A percentile compares a stretch with the other conserved stretches of the same genome.
phyloP scores from a whole-genome alignment of 1,139 yeast genomes.

The Geotrichum aggregatum region DNA sequence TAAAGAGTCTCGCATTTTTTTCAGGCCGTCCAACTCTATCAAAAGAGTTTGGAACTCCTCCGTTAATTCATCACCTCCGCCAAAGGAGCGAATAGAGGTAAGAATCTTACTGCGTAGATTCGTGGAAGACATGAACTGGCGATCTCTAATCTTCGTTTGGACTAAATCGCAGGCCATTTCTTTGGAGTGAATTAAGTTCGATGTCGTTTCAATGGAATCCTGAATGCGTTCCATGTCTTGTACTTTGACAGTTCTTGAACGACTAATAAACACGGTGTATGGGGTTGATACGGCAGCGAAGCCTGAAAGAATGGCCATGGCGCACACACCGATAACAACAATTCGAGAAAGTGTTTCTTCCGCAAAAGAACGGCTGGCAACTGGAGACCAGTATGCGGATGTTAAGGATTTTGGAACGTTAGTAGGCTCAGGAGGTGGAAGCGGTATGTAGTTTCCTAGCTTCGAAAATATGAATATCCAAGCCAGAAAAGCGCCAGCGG shows the following conservation, averaged over 20 bases:
- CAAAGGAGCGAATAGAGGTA: constrained; percentile 26
- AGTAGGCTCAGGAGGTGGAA: constrained; percentile 25
- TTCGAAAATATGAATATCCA: constrained; percentile 36
- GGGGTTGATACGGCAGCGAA: constrained; percentile 73
- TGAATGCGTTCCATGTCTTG: constrained; percentile 38
- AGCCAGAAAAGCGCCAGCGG: constrained; percentile 26
- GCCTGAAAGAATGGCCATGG: constrained; percentile 69
- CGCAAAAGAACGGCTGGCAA: constrained; percentile 33
- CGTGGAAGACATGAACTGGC: constrained; percentile 27
- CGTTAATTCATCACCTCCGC: constrained; percentile 41
- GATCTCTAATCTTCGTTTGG: constrained; percentile 23
- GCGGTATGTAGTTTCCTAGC: constrained; percentile 37
- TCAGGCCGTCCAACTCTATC: constrained; percentile 67
- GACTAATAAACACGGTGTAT: constrained; percentile 40
- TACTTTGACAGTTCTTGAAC: constrained; percentile 32
- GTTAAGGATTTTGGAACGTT: constrained; percentile 5
- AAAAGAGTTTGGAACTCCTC: constrained; percentile 62
- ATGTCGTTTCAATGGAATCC: constrained; percentile 39
- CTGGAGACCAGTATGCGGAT: constrained; percentile 22
- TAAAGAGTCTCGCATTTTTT: constrained; percentile 41
- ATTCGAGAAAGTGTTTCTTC: constrained; percentile 51
- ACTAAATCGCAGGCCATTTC: constrained; percentile 2
- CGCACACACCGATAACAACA: constrained; percentile 65
- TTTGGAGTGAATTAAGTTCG: constrained; percentile 35
- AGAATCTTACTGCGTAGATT: constrained; percentile 33